Percentiles rank a stretch among this genome's conserved stretches.
Conservation (phyloP, 108 stramenopile genomes). For the Conticribra guillardii region DNA sequence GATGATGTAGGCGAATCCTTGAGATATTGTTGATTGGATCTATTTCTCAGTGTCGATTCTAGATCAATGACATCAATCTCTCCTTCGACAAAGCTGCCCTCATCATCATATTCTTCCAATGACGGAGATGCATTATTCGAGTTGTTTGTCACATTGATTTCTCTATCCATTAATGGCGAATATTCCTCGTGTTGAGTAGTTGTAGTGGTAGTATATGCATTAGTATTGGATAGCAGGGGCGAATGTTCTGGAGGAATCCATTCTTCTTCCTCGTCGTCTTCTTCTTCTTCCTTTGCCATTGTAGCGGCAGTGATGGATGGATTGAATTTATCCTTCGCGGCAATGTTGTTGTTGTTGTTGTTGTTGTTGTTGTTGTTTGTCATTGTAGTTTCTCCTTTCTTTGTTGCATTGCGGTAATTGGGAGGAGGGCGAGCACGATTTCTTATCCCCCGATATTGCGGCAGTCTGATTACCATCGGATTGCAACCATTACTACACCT, state of each 20-base stretch:
- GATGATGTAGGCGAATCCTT: neutral
- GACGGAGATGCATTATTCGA: too few species aligned
- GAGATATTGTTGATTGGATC: conserved; percentile 22
- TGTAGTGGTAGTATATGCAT: neutral
- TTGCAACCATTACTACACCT: too few species aligned
- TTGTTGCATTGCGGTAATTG: too few species aligned
- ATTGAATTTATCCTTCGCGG: neutral
- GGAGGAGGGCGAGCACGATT: too few species aligned
- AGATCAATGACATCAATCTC: conserved; percentile 48
- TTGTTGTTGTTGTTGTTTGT: too few species aligned
- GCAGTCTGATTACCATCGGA: too few species aligned
- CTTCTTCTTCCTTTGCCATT: neutral
- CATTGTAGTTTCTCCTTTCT: too few species aligned
- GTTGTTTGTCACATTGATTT: too few species aligned
- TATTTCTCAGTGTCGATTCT: conserved; percentile 36
- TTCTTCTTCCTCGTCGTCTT: conserved; percentile 22
- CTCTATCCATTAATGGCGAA: too few species aligned
- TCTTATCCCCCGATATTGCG: too few species aligned
- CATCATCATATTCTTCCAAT: too few species aligned
- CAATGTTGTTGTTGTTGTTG: too few species aligned
- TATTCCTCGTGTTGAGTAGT: neutral
- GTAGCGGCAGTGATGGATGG: neutral
- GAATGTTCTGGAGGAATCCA: conserved; percentile 52
- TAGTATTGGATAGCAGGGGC: conserved; percentile 9
- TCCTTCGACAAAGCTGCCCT: conserved; percentile 7